These are phyloP conservation scores for Calonectria ilicicola DNA, from an alignment of 2,329 filamentous ascomycete species.

Conservation along the genomic window DNA sequence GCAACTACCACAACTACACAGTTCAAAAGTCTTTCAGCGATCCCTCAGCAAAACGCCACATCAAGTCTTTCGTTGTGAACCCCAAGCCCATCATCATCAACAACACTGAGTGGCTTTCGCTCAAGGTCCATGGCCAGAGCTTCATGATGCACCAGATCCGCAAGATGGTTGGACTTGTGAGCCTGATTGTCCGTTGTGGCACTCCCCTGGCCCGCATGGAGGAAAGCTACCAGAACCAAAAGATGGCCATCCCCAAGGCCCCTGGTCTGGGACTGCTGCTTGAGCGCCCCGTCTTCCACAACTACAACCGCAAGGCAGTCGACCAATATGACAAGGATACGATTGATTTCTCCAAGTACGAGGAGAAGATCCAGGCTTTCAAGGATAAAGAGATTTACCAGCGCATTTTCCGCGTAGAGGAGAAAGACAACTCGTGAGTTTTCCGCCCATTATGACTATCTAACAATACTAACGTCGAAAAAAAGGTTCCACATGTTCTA, in stretches of 20 bases:
- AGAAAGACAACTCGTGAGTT: slow-evolving; percentile 85
- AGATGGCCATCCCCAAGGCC: slow-evolving; percentile 92
- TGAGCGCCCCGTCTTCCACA: slow-evolving; percentile 91
- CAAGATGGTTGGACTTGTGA: slow-evolving; percentile 97
- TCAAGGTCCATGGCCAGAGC: slow-evolving; percentile 96
- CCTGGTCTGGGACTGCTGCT: slow-evolving; percentile 89
- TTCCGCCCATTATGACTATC: neutral
- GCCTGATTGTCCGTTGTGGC: slow-evolving; percentile 86
- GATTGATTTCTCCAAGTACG: slow-evolving; percentile 83
- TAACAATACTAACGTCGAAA: slow-evolving; percentile 26
- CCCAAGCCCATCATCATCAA: slow-evolving; percentile 83
- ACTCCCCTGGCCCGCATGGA: slow-evolving; percentile 77
- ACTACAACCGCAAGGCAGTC: slow-evolving; percentile 82
- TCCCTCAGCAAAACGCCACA: slow-evolving; percentile 87
- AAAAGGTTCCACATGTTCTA: slow-evolving; percentile 81
- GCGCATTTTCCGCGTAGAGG: slow-evolving; percentile 90
- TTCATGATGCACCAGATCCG: slow-evolving; percentile 99
- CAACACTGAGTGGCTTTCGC: slow-evolving; percentile 93
- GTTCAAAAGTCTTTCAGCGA: slow-evolving; percentile 87
- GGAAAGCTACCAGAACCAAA: slow-evolving; percentile 78
- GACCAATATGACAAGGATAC: slow-evolving; percentile 72
- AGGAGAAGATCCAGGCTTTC: slow-evolving; percentile 85
- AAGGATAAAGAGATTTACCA: slow-evolving; percentile 94
- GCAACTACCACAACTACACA: slow-evolving; percentile 98
- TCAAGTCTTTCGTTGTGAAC: slow-evolving; percentile 90